Conservation (phyloP, 495 filamentous ascomycete genomes). For the Oleoguttula mirabilis region DNA sequence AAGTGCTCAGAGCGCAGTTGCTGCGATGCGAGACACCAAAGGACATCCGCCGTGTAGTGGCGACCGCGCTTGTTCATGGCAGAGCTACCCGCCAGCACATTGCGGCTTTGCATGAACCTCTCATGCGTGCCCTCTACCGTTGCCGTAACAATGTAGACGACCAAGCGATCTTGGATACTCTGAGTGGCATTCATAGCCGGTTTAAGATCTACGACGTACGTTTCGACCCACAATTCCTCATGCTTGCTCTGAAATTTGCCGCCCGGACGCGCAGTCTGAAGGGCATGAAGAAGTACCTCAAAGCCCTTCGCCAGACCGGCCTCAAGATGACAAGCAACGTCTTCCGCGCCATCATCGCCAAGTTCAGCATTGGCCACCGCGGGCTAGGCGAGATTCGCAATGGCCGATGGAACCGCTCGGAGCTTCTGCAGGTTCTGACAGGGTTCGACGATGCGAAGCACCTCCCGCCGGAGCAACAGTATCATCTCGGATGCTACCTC, state of each 20-base stretch:
- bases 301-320: slow-evolving; percentile 2
- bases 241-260: slow-evolving; percentile 19
- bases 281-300: slow-evolving; percentile 21
- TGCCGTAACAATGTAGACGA: slow-evolving; percentile 13
- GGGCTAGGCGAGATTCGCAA: slow-evolving; percentile 25
- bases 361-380: slow-evolving; percentile 21
- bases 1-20: slow-evolving; percentile 19
- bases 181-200: slow-evolving; percentile 17
- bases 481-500: slow-evolving; percentile 19
- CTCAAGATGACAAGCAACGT: slow-evolving; percentile 6
- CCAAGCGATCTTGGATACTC: slow-evolving; percentile 10
- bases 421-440: slow-evolving; percentile 21
- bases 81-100: background rate
- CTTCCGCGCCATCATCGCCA: slow-evolving; percentile 22
- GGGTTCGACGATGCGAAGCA: slow-evolving; percentile 17
- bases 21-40: slow-evolving; percentile 8
- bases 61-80: slow-evolving; percentile 12
- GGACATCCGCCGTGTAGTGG: slow-evolving; percentile 17
- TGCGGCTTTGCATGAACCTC: slow-evolving; percentile 7
- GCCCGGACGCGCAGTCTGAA: slow-evolving; percentile 15
- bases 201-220: slow-evolving; percentile 9
- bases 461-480: slow-evolving; percentile 14
- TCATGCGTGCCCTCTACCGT: slow-evolving; percentile 20
- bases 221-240: slow-evolving; percentile 10
- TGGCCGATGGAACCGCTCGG: slow-evolving; percentile 17